A percentile compares a stretch with the other conserved stretches of the same genome.
Evolutionary conservation across 2,329 filamentous ascomycete genomes (phyloP).

Genomic region (Xylaria polymorpha): DNA sequence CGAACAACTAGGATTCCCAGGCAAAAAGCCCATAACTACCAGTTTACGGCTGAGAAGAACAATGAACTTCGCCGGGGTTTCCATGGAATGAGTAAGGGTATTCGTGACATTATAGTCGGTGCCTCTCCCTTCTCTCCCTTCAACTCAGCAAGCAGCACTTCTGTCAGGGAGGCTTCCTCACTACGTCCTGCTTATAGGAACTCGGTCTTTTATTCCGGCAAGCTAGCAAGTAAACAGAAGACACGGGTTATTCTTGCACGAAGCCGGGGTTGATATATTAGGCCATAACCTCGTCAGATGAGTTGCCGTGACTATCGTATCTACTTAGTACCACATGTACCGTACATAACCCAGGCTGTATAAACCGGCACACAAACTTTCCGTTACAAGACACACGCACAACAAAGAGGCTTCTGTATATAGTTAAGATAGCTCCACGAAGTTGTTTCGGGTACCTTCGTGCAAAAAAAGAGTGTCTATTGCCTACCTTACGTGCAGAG

Average conservation of each 20-base stretch:
- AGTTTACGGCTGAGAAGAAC: neutral
- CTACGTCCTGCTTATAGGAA: neutral
- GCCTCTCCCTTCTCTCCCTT: neutral
- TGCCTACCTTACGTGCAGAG: too few relatives aligned
- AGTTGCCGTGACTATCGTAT: neutral
- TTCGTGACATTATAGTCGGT: neutral
- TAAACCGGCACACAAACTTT: too few relatives aligned
- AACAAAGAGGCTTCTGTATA: too few relatives aligned
- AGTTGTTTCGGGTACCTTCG: too few relatives aligned
- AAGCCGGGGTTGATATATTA: neutral
- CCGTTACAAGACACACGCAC: too few relatives aligned
- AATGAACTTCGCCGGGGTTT: neutral
- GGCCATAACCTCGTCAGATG: neutral
- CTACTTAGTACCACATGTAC: neutral
- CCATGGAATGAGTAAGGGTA: neutral
- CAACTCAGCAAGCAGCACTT: neutral
- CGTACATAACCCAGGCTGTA: too few relatives aligned
- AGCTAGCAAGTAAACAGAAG: neutral
- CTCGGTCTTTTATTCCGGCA: neutral
- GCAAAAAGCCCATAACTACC: neutral
- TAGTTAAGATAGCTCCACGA: too few relatives aligned
- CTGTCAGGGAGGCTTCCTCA: neutral
- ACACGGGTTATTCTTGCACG: too few relatives aligned
- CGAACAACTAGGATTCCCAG: neutral
- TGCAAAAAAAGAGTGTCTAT: too few relatives aligned